phyloP scores from a whole-genome alignment of 1,284 basidiomycete genomes.

The Boletus sp. region DNA sequence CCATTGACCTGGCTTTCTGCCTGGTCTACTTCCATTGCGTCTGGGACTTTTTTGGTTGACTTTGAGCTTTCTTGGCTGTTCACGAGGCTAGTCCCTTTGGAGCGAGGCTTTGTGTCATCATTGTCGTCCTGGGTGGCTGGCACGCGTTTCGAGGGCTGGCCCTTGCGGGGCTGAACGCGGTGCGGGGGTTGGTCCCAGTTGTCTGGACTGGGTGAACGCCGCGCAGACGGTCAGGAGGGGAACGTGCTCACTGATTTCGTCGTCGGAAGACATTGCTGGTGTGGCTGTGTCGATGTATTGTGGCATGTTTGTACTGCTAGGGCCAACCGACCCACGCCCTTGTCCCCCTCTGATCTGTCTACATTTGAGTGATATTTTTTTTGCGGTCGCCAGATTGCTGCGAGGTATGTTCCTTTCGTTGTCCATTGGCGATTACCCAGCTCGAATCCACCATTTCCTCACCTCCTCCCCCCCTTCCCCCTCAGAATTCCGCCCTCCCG shows the following conservation, averaged over 20 bases:
- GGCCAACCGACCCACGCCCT: slow-evolving; percentile 7
- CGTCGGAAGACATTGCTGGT: slow-evolving; percentile 31
- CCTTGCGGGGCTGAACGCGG: too few relatives aligned
- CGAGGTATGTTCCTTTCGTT: slow-evolving; percentile 31
- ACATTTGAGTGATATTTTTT: slow-evolving; percentile 1
- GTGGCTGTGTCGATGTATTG: slow-evolving; percentile 29
- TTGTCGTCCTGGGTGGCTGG: slow-evolving; percentile 1
- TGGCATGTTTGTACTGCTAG: slow-evolving; percentile 26
- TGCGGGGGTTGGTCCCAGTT: slow-evolving; percentile 22
- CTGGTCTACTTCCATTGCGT: slow-evolving; percentile 20
- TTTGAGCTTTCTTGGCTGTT: slow-evolving; percentile 21
- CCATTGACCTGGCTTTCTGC: slow-evolving; percentile 8
- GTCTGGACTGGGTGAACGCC: slow-evolving; percentile 28
- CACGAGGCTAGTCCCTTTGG: slow-evolving; percentile 7
- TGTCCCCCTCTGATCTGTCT: neutral
- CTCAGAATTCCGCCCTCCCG: slow-evolving; percentile 30
- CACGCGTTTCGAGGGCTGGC: slow-evolving; percentile 16
- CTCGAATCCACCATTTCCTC: slow-evolving; percentile 36
- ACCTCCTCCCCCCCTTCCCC: slow-evolving; percentile 33
- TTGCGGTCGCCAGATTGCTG: too few relatives aligned
- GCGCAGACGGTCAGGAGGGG: slow-evolving; percentile 1
- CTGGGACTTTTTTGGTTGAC: slow-evolving; percentile 4
- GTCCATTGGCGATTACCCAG: slow-evolving; percentile 29
- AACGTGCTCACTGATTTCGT: slow-evolving; percentile 30
- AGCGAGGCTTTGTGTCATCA: slow-evolving; percentile 15